Evolutionary conservation across 176 grass and related monocot species (phyloP).

Genomic region (Cenchrus purpureus): DNA sequence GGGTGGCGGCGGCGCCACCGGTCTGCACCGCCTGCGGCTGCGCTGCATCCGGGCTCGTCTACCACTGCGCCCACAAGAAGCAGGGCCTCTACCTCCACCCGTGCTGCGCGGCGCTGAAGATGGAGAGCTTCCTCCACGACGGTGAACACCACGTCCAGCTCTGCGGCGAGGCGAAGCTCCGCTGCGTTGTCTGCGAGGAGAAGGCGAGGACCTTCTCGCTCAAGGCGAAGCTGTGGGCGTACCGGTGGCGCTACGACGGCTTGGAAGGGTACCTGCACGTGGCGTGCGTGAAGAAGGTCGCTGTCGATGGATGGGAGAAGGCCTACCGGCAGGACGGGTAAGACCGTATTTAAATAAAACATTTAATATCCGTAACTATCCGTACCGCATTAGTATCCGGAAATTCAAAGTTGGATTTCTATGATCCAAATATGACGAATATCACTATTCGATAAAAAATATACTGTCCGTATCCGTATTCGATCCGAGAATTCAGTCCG

Average conservation of each 20-base stretch:
- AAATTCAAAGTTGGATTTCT: too few relatives aligned
- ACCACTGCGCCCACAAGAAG: not conserved
- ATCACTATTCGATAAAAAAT: too few relatives aligned
- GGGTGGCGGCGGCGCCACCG: too few relatives aligned
- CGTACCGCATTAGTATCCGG: too few relatives aligned
- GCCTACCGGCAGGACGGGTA: not conserved
- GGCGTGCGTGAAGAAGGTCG: conserved; percentile 21
- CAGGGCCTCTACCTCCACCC: conserved; percentile 17
- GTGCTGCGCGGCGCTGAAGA: conserved; percentile 1
- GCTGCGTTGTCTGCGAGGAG: not conserved
- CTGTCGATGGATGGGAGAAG: conserved; percentile 1
- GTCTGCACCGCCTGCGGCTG: conserved; percentile 22
- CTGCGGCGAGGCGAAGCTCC: not conserved
- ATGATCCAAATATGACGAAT: too few relatives aligned
- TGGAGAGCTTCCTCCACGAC: not conserved
- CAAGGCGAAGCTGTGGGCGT: conserved; percentile 5
- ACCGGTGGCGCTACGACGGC: not conserved
- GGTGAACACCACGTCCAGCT: not conserved
- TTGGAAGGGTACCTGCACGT: not conserved
- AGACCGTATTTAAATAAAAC: too few relatives aligned
- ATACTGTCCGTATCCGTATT: too few relatives aligned
- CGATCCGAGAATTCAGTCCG: too few relatives aligned
- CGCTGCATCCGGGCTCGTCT: not conserved
- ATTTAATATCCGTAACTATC: too few relatives aligned
- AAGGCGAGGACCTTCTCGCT: not conserved